Evolutionary conservation across 2,329 filamentous ascomycete genomes (phyloP).

Genomic region (Annulohypoxylon truncatum): DNA sequence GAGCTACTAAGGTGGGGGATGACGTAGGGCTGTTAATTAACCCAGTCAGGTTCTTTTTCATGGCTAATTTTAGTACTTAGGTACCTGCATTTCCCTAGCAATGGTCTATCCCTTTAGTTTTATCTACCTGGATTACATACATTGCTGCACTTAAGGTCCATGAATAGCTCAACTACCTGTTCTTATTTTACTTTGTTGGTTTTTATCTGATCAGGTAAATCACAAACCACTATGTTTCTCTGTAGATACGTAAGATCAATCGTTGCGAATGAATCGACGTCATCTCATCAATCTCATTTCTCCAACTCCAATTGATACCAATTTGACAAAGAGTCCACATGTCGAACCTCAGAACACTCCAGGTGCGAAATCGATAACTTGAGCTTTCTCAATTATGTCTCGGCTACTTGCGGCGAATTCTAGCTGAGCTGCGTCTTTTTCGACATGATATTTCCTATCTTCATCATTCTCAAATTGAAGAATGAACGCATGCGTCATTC

Average conservation of each 20-base stretch:
- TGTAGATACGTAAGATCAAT: neutral
- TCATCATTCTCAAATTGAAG: constrained; percentile 70
- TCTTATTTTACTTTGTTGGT: neutral
- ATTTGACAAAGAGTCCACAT: neutral
- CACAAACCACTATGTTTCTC: neutral
- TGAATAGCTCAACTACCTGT: neutral
- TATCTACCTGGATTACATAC: too few species aligned
- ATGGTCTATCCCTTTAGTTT: too few species aligned
- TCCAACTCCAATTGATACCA: neutral
- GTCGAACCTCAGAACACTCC: constrained; percentile 43
- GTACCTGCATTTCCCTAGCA: neutral
- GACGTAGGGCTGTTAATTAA: constrained; percentile 39
- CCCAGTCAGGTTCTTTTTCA: constrained; percentile 26
- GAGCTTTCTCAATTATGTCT: constrained; percentile 61
- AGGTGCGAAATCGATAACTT: constrained; percentile 69
- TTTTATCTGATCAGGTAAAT: neutral
- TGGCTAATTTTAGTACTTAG: neutral
- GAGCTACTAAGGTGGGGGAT: constrained; percentile 33
- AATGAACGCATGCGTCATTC: constrained; percentile 74
- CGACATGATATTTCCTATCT: constrained; percentile 75
- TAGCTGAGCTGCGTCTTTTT: constrained; percentile 70
- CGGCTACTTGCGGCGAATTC: constrained; percentile 65
- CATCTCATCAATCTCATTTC: constrained; percentile 12
- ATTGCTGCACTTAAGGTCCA: too few species aligned
- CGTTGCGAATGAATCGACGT: constrained; percentile 24